A percentile compares a stretch with the other conserved stretches of the same genome.
Conservation (phyloP, 192 early-diverging fungal species). For the Coemansia sp. region DNA sequence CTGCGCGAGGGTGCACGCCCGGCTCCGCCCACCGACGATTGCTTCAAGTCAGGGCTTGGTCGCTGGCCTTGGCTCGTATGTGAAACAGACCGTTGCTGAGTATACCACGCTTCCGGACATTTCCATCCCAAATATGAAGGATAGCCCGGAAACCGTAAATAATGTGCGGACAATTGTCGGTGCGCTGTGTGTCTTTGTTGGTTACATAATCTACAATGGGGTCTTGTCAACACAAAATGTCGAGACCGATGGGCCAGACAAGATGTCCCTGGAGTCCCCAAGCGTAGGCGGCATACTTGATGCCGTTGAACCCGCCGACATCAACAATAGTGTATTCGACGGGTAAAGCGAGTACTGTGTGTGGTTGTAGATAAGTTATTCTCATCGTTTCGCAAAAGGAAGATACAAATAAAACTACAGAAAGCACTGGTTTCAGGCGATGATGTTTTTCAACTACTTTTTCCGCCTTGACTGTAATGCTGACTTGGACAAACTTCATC, state of each 20-base stretch:
- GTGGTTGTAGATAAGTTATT: too few species aligned
- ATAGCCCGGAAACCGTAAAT: slow-evolving; percentile 18
- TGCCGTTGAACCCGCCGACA: neutral
- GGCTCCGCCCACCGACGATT: slow-evolving; percentile 20
- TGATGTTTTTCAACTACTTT: too few species aligned
- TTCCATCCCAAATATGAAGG: neutral
- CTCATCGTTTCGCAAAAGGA: too few species aligned
- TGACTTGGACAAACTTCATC: too few species aligned
- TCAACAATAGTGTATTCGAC: neutral
- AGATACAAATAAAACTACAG: too few species aligned
- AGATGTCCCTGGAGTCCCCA: neutral
- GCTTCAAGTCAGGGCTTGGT: slow-evolving; percentile 22
- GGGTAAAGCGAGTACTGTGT: too few species aligned
- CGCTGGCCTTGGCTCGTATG: slow-evolving; percentile 13
- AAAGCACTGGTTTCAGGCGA: too few species aligned
- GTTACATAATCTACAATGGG: slow-evolving; percentile 42
- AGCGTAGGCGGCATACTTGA: neutral
- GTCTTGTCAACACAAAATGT: slow-evolving; percentile 9
- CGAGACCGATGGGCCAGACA: neutral
- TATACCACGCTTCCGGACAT: slow-evolving; percentile 2
- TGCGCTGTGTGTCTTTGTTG: slow-evolving; percentile 35
- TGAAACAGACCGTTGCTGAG: slow-evolving; percentile 19
- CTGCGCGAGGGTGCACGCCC: slow-evolving; percentile 39
- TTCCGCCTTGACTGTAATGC: too few species aligned
- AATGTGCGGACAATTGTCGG: slow-evolving; percentile 23